phyloP scores from a whole-genome alignment of 163 green algal species.

The Chlorella variabilis region DNA sequence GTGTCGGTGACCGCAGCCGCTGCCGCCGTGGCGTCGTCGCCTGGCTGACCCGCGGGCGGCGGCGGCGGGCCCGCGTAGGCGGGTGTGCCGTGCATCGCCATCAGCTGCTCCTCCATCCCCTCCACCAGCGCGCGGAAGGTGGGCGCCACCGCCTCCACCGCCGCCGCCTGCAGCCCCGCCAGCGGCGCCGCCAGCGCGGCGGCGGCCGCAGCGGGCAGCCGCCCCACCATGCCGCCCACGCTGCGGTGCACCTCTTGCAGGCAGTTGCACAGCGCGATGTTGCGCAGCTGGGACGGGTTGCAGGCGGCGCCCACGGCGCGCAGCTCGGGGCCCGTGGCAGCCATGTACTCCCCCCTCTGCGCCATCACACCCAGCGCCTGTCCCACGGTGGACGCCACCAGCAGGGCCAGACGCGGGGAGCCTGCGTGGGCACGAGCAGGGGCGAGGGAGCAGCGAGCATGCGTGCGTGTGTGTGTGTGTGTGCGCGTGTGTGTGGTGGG shows the following conservation, averaged over 20 bases:
- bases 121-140: constrained; percentile 84
- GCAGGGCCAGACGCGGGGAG: constrained; percentile 67
- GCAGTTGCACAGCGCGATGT: constrained; percentile 84
- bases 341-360: constrained; percentile 79
- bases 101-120: constrained; percentile 73
- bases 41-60: not conserved
- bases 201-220: constrained; percentile 68
- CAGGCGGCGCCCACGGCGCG: constrained; percentile 44
- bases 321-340: constrained; percentile 65
- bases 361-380: constrained; percentile 80
- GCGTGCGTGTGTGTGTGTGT: no score
- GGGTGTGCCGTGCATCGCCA: constrained; percentile 74
- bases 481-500: no score
- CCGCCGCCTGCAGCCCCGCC: constrained; percentile 61
- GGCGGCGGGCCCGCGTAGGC: constrained; percentile 19
- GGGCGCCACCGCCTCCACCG: constrained; percentile 72
- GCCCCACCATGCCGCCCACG: constrained; percentile 60
- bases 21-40: not conserved
- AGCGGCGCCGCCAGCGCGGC: constrained; percentile 63
- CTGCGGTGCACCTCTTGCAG: constrained; percentile 88
- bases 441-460: not conserved
- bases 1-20: constrained; percentile 44
- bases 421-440: constrained; percentile 34
- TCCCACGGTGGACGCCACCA: constrained; percentile 68
- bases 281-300: constrained; percentile 81